These are phyloP conservation scores for Hypoxylon crocopeplum DNA, from an alignment of 495 filamentous ascomycete genomes.

Conservation along the genomic window DNA sequence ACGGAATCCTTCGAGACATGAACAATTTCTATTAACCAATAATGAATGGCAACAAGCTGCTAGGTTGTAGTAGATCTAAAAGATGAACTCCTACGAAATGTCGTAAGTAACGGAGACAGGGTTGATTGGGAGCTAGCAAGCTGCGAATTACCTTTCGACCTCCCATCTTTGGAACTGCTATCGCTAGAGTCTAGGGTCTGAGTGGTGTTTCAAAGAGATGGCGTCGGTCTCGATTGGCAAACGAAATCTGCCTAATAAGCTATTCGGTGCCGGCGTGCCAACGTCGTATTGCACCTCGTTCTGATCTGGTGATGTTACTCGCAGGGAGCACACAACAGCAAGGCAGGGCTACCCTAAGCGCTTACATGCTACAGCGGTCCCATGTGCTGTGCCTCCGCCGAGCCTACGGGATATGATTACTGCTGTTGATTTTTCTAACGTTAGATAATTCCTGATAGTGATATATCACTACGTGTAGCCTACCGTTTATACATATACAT, in stretches of 20 bases:
- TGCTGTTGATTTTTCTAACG: too few species aligned
- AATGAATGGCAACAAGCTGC: too few species aligned
- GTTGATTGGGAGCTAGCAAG: neutral
- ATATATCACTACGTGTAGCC: too few species aligned
- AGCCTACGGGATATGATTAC: neutral
- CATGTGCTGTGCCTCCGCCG: constrained; percentile 10
- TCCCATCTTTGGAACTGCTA: constrained; percentile 16
- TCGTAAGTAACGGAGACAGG: constrained; percentile 14
- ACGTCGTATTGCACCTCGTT: too few species aligned
- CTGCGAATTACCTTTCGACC: constrained; percentile 9
- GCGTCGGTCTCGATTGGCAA: too few species aligned
- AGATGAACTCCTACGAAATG: neutral
- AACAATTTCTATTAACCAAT: constrained; percentile 15
- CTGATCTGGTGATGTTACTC: too few species aligned
- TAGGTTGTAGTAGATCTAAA: constrained; percentile 16
- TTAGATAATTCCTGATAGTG: too few species aligned
- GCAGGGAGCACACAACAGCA: too few species aligned
- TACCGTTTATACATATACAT: too few species aligned
- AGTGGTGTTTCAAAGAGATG: too few species aligned
- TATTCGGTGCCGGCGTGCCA: too few species aligned
- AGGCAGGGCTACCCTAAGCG: constrained; percentile 8
- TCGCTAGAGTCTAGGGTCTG: constrained; percentile 8
- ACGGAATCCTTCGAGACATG: constrained; percentile 21
- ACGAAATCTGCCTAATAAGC: too few species aligned
- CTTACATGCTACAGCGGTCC: constrained; percentile 16